Evolutionary conservation across 2,329 filamentous ascomycete species (phyloP), one percentile per base, ranked within the genome.

Genomic region (Epichloe sylvatica): DNA sequence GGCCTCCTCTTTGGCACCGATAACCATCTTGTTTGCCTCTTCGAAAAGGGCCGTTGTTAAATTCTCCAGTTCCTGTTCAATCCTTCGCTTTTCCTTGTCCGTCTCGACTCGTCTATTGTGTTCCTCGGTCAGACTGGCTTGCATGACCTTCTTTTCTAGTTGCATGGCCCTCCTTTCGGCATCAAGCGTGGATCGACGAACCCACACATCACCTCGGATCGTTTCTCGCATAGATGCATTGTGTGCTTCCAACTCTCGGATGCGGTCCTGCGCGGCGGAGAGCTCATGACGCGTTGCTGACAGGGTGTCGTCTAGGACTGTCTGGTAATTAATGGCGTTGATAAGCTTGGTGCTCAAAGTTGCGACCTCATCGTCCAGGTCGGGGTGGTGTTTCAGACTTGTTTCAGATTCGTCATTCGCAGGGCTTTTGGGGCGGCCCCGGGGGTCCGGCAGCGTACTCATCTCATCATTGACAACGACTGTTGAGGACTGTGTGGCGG

Each of bases 1-100:
- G 8, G 92, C 89, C 53, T 95, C 87, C 64, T 90, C 88, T 61
- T 94, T 87, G 37, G 91, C 91, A 15, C 59, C 63, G 39, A 91
- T 86, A 47, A 98, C 92, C 91, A 98, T 97, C 74, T 85, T 90
- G 70, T 98, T 97, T 46, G 92, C 92, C 71, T 98, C 91, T 63
- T 97, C 89, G 55, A 98, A 98, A n/a, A 98, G 75, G 30, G 88
- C 89, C 1, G 88, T 82, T 0, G 92, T 97, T 55, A 98, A 68
- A 47, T 81, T 86, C 68, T 97, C 92, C 43, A 98, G 71, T 66
- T 98, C 92, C 57, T 85, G 82, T 64, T 98, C 92, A 33, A 96
- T 95, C 54, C 82, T 82, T 65, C 84, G 86, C 72, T 92, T 95
- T 50, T 87, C 86, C 63, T 79, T 81, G 60, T 90, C 84, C 11